Conservation (phyloP, 306 rosid species). For the Quillaja saponaria region DNA sequence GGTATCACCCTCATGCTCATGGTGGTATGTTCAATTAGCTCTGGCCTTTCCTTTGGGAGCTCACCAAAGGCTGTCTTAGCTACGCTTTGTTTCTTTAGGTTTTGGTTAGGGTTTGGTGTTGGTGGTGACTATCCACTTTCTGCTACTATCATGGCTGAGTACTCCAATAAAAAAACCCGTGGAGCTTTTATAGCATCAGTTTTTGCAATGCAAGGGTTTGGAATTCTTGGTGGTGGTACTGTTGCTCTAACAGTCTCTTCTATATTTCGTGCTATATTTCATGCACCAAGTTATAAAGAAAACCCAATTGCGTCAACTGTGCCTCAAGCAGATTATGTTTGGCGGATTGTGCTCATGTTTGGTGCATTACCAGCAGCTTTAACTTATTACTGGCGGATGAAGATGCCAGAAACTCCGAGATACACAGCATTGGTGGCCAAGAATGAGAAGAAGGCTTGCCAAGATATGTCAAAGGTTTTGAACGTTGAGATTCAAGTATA, state of each 20-base stretch:
- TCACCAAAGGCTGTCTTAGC: slow-evolving; percentile 29
- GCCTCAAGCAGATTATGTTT: slow-evolving; percentile 41
- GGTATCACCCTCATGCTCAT: slow-evolving; percentile 51
- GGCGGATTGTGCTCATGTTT: slow-evolving; percentile 49
- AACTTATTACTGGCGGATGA: slow-evolving; percentile 38
- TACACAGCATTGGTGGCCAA: slow-evolving; percentile 51
- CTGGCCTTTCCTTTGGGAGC: slow-evolving; percentile 49
- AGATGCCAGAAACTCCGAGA: slow-evolving; percentile 47
- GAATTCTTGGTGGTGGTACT: slow-evolving; percentile 38
- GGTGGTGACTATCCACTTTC: slow-evolving; percentile 58
- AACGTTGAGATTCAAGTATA: slow-evolving; percentile 19
- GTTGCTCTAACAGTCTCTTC: slow-evolving; percentile 33
- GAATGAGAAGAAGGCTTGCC: slow-evolving; percentile 32
- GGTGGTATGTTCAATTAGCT: slow-evolving; percentile 40
- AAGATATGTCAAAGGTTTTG: slow-evolving; percentile 45
- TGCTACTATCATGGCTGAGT: slow-evolving; percentile 56
- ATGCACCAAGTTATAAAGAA: slow-evolving; percentile 10
- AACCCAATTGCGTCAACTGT: slow-evolving; percentile 16
- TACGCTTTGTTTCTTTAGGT: slow-evolving; percentile 51
- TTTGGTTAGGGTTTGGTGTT: slow-evolving; percentile 55
- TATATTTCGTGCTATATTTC: background rate
- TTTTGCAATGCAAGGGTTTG: slow-evolving; percentile 61
- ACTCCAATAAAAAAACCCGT: slow-evolving; percentile 42
- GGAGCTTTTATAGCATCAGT: slow-evolving; percentile 46
- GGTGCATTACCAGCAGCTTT: slow-evolving; percentile 39